Conservation (phyloP, 306 rosid species). For the Rosa lucieae region DNA sequence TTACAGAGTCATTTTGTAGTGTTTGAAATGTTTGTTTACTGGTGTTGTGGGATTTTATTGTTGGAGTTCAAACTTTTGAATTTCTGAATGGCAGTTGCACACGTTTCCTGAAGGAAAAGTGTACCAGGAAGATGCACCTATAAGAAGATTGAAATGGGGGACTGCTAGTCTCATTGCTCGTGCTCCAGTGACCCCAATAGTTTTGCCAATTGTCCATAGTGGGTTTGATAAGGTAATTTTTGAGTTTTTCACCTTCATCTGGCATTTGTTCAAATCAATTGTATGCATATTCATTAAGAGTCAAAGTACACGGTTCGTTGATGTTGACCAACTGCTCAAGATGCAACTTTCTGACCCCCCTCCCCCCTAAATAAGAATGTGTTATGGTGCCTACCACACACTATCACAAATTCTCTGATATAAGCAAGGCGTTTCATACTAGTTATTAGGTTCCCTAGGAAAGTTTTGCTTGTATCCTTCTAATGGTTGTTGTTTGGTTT, state of each 20-base stretch:
- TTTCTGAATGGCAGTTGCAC: conserved; percentile 55
- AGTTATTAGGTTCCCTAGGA: neutral
- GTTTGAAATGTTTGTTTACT: neutral
- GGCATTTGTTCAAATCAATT: neutral
- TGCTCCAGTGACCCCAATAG: conserved; percentile 72
- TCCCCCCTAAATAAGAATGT: neutral
- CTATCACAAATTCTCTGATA: neutral
- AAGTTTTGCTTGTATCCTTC: neutral
- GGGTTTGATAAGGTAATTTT: conserved; percentile 74
- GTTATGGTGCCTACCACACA: neutral
- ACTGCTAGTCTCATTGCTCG: conserved; percentile 94
- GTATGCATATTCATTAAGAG: neutral
- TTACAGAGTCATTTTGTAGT: neutral
- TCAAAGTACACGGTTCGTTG: neutral
- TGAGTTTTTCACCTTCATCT: neutral
- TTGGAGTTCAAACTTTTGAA: neutral
- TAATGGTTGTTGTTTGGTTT: no score
- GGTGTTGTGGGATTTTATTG: neutral
- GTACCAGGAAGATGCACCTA: conserved; percentile 74
- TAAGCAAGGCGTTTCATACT: neutral
- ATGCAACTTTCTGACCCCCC: neutral
- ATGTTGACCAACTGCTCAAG: neutral
- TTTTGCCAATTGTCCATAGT: conserved; percentile 79
- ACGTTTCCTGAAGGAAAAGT: conserved; percentile 97
- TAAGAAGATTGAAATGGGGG: conserved; percentile 87